These are phyloP conservation scores for Xylaria sp. DNA, from an alignment of 2,329 filamentous ascomycete species.

Conservation along the genomic window DNA sequence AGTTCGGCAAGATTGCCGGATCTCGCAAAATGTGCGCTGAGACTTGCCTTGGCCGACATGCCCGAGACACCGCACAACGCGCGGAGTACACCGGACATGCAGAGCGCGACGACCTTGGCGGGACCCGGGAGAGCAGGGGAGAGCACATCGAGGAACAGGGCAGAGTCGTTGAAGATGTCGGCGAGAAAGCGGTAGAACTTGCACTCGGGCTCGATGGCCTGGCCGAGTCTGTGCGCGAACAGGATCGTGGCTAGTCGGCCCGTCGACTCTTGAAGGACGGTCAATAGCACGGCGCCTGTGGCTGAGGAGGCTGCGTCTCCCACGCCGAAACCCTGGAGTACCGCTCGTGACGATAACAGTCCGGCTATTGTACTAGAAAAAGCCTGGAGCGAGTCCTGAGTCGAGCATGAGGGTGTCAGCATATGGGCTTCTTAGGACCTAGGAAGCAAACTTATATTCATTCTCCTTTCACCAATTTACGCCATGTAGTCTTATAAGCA, in stretches of 20 bases:
- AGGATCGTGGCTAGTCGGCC: constrained; percentile 86
- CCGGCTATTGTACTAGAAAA: constrained; percentile 86
- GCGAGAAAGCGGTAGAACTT: constrained; percentile 90
- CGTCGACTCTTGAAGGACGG: constrained; percentile 83
- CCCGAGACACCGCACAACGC: constrained; percentile 89
- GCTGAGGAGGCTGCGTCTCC: constrained; percentile 83
- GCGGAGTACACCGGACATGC: constrained; percentile 62
- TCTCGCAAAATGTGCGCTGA: constrained; percentile 91
- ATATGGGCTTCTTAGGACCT: background rate
- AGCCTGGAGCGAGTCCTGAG: constrained; percentile 80
- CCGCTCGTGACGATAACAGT: constrained; percentile 82
- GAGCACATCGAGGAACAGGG: constrained; percentile 86
- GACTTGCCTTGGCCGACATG: constrained; percentile 86
- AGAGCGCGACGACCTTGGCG: constrained; percentile 62
- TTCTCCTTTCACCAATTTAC: background rate
- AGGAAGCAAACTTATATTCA: background rate
- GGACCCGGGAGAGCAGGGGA: constrained; percentile 72
- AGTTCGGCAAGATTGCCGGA: constrained; percentile 90
- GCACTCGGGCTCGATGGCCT: constrained; percentile 87
- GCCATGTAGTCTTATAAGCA: background rate
- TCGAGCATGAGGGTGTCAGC: background rate
- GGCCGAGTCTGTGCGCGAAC: constrained; percentile 85
- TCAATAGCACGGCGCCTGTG: constrained; percentile 83
- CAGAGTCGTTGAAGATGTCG: constrained; percentile 88
- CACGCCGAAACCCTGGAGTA: constrained; percentile 83